Percentiles rank a stretch among this genome's conserved stretches.
Evolutionary conservation across 345 rosid genomes (phyloP).

Genomic region (Laguncularia racemosa): DNA sequence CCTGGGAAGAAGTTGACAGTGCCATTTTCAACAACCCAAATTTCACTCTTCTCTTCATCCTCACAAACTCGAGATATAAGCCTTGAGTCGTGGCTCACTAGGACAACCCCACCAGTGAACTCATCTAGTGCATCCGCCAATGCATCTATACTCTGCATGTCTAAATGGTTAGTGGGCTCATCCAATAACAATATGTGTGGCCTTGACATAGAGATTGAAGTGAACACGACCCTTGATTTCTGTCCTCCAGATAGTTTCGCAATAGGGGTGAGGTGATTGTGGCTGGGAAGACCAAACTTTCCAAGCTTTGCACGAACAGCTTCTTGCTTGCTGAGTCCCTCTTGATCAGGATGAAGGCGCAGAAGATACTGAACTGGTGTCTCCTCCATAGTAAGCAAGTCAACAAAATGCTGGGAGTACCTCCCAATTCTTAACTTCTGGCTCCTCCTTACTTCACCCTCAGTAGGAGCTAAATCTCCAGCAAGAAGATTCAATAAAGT

Average conservation of each 20-base stretch:
- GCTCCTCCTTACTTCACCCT: conserved; percentile 82
- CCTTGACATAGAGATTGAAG: conserved; percentile 86
- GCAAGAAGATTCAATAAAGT: conserved; percentile 90
- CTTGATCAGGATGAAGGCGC: conserved; percentile 92
- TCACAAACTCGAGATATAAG: conserved; percentile 85
- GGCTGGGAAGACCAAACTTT: conserved; percentile 85
- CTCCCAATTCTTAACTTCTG: conserved; percentile 89
- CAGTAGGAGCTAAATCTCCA: conserved; percentile 72
- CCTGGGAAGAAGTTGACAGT: conserved; percentile 52
- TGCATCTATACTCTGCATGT: conserved; percentile 96
- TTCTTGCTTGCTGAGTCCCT: conserved; percentile 92
- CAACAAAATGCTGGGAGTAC: conserved; percentile 96
- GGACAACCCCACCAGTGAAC: conserved; percentile 82
- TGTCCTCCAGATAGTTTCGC: conserved; percentile 90
- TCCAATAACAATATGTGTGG: conserved; percentile 87
- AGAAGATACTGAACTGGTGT: conserved; percentile 95
- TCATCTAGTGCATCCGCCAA: conserved; percentile 89
- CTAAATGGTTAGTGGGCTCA: conserved; percentile 94
- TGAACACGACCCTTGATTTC: conserved; percentile 85
- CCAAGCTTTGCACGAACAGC: conserved; percentile 96
- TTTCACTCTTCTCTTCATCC: conserved; percentile 75
- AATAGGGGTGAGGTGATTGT: conserved; percentile 85
- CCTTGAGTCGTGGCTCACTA: conserved; percentile 93
- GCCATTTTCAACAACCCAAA: conserved; percentile 92
- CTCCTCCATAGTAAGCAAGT: conserved; percentile 81